These are phyloP conservation scores for Mrakia gelida DNA, from an alignment of 768 basidiomycete species.

Conservation along the genomic window DNA sequence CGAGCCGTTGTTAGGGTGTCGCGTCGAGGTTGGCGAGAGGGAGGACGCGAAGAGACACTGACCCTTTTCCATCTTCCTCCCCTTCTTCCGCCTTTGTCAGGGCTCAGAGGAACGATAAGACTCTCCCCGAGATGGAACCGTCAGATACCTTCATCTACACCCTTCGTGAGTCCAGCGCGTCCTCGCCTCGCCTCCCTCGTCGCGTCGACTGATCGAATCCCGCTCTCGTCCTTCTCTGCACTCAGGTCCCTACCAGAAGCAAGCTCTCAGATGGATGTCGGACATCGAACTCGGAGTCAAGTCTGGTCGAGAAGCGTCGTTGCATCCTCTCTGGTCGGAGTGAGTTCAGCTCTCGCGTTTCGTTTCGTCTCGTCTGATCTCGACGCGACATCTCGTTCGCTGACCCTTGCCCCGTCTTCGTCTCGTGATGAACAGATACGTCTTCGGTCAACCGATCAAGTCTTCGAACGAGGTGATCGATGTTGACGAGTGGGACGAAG, in stretches of 20 bases:
- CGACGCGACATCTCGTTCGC: not conserved
- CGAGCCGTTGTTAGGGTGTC: not conserved
- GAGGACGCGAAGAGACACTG: slow-evolving; percentile 14
- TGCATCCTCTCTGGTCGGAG: slow-evolving; percentile 96
- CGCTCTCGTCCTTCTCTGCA: slow-evolving; percentile 45
- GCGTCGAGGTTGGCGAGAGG: not conserved
- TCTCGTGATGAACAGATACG: slow-evolving; percentile 49
- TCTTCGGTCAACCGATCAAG: slow-evolving; percentile 45
- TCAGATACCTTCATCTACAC: slow-evolving; percentile 59
- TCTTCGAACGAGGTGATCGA: slow-evolving; percentile 68
- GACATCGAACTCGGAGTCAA: slow-evolving; percentile 71
- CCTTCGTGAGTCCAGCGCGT: not conserved
- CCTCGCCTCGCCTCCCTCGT: not conserved
- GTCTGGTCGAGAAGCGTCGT: slow-evolving; percentile 62
- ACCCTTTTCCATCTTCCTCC: not conserved
- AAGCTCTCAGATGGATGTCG: slow-evolving; percentile 88
- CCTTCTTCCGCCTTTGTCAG: slow-evolving; percentile 46
- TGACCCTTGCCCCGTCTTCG: slow-evolving; percentile 59
- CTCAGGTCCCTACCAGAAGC: slow-evolving; percentile 73
- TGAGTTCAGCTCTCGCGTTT: slow-evolving; percentile 46
- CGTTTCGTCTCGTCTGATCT: not conserved
- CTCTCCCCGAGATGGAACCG: slow-evolving; percentile 77
- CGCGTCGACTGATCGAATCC: not conserved
- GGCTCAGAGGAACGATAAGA: slow-evolving; percentile 74
- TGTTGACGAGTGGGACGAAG: slow-evolving; percentile 53